Evolutionary conservation across 2,329 filamentous ascomycete species (phyloP).

Genomic region (Gnomoniopsis sp.): DNA sequence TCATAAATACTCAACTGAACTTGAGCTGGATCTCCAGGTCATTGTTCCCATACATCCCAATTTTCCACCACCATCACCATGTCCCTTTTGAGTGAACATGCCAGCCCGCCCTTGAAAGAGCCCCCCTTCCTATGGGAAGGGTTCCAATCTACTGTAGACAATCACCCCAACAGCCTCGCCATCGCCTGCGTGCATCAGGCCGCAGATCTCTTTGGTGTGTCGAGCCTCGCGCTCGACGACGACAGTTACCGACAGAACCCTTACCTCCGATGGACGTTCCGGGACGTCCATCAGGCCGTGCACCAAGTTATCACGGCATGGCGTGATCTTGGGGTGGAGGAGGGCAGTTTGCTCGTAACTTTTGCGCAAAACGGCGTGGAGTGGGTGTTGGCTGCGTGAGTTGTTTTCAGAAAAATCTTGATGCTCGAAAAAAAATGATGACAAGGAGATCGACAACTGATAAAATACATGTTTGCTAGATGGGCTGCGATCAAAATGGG

Average conservation of each 20-base stretch:
- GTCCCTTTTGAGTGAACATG: too few species aligned
- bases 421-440: too few species aligned
- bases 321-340: background rate
- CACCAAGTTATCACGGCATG: background rate
- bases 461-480: too few species aligned
- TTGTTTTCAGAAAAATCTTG: too few species aligned
- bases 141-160: background rate
- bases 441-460: too few species aligned
- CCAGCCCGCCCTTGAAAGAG: background rate
- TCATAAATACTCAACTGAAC: too few species aligned
- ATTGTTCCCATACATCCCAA: too few species aligned
- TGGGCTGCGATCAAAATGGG: background rate
- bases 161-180: background rate
- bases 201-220: background rate
- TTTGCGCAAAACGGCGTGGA: conserved; percentile 7
- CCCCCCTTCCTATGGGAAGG: background rate
- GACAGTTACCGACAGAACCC: background rate
- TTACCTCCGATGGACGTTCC: conserved; percentile 8
- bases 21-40: too few species aligned
- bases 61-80: too few species aligned
- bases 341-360: background rate
- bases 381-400: background rate
- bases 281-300: background rate
- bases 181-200: conserved; percentile 4
- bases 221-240: background rate